phyloP scores from a whole-genome alignment of 116 monocot species.

The Phalaenopsis hybrid region DNA sequence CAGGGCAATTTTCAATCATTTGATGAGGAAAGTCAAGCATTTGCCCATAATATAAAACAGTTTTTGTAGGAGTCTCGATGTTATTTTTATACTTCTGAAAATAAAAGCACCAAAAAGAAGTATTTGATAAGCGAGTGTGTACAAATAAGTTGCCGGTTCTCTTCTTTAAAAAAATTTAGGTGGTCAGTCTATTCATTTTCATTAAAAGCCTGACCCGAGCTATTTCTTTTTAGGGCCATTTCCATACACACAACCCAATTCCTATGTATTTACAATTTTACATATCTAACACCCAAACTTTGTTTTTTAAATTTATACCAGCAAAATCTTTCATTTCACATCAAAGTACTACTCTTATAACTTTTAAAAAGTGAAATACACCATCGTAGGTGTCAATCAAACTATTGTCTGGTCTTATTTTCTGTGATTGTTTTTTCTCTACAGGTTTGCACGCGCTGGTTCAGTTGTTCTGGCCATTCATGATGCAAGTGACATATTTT shows the following conservation, averaged over 20 bases:
- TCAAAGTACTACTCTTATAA: too few species aligned
- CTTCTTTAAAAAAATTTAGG: not conserved
- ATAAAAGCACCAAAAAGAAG: not conserved
- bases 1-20: not conserved
- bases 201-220: not conserved
- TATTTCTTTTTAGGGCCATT: not conserved
- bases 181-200: too few species aligned
- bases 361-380: too few species aligned
- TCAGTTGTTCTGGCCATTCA: constrained; percentile 63
- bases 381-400: not conserved
- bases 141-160: not conserved
- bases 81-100: not conserved
- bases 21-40: not conserved
- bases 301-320: too few species aligned
- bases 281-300: too few species aligned
- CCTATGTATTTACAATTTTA: too few species aligned
- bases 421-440: not conserved
- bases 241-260: too few species aligned
- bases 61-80: not conserved
- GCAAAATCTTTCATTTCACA: too few species aligned
- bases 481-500: constrained; percentile 74
- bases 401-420: not conserved
- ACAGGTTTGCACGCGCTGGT: constrained; percentile 72
- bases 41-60: not conserved
- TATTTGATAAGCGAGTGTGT: not conserved